phyloP scores from a whole-genome alignment of 306 rosid genomes.

The Lupinus albus region DNA sequence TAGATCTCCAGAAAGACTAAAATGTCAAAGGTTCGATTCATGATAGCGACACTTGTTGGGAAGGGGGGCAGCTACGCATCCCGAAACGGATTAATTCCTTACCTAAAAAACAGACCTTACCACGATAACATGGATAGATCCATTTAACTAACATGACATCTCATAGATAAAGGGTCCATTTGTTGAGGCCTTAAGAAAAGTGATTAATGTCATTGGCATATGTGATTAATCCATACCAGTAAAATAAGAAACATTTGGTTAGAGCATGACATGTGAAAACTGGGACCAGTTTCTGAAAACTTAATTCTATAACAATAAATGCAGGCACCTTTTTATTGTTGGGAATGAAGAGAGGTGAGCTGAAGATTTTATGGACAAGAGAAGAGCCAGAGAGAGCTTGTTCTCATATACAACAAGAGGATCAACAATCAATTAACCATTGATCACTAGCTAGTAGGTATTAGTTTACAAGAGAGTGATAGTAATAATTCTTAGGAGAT shows the following conservation, averaged over 20 bases:
- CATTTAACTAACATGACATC: not conserved
- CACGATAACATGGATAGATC: slow-evolving; percentile 1
- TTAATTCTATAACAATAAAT: slow-evolving; percentile 34
- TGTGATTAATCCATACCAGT: too few species aligned
- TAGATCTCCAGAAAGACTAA: too few species aligned
- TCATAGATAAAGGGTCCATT: too few species aligned
- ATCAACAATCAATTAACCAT: slow-evolving; percentile 51
- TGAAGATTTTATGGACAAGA: slow-evolving; percentile 83
- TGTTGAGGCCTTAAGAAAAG: too few species aligned
- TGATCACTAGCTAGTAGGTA: slow-evolving; percentile 37
- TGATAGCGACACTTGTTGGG: too few species aligned
- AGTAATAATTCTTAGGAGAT: slow-evolving; percentile 45
- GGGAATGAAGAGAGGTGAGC: slow-evolving; percentile 94
- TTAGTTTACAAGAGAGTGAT: slow-evolving; percentile 43
- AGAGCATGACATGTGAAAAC: too few species aligned
- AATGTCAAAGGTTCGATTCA: too few species aligned
- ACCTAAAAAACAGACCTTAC: too few species aligned
- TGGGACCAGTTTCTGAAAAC: slow-evolving; percentile 8
- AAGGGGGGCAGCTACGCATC: too few species aligned
- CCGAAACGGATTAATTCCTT: too few species aligned
- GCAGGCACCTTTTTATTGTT: slow-evolving; percentile 85
- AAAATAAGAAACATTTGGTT: too few species aligned
- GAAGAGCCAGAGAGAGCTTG: slow-evolving; percentile 90
- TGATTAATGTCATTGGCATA: too few species aligned
- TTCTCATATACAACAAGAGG: slow-evolving; percentile 69